Evolutionary conservation across 2,329 filamentous ascomycete genomes (phyloP).

Genomic region (Pezicula carpinea): DNA sequence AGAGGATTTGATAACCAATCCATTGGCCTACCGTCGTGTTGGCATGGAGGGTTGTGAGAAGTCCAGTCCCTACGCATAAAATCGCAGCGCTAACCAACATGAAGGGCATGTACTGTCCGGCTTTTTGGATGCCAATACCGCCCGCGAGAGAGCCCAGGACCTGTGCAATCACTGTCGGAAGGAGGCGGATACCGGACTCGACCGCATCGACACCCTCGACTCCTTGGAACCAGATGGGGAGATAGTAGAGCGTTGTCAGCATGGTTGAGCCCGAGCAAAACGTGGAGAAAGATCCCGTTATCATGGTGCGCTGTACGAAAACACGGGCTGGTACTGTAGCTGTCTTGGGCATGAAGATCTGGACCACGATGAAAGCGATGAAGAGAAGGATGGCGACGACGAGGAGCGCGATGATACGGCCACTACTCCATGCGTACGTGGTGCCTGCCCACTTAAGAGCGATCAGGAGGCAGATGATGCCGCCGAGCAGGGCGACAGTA

Average conservation of each 20-base stretch:
- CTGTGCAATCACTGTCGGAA: slow-evolving; percentile 7
- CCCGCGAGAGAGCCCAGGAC: slow-evolving; percentile 20
- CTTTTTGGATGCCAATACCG: slow-evolving; percentile 19
- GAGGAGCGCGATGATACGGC: slow-evolving; percentile 33
- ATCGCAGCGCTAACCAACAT: slow-evolving; percentile 37
- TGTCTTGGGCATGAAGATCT: slow-evolving; percentile 34
- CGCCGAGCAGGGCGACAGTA: slow-evolving; percentile 36
- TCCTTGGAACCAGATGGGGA: slow-evolving; percentile 8
- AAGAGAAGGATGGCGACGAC: slow-evolving; percentile 26
- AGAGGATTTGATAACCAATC: slow-evolving; percentile 45
- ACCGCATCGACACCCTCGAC: background rate
- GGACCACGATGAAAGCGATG: slow-evolving; percentile 27
- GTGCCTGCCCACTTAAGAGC: slow-evolving; percentile 40
- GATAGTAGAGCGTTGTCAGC: slow-evolving; percentile 23
- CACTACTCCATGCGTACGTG: slow-evolving; percentile 35
- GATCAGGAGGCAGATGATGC: slow-evolving; percentile 35
- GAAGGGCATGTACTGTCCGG: slow-evolving; percentile 34
- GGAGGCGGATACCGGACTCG: background rate
- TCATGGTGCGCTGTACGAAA: slow-evolving; percentile 28
- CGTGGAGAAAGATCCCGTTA: slow-evolving; percentile 22
- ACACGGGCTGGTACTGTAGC: slow-evolving; percentile 33
- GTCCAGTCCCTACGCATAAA: slow-evolving; percentile 32
- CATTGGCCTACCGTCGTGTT: slow-evolving; percentile 35
- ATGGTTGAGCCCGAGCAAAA: slow-evolving; percentile 23
- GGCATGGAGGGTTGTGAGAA: slow-evolving; percentile 34